Evolutionary conservation across 2,329 filamentous ascomycete genomes (phyloP).

Genomic region (Fusarium stilboides): DNA sequence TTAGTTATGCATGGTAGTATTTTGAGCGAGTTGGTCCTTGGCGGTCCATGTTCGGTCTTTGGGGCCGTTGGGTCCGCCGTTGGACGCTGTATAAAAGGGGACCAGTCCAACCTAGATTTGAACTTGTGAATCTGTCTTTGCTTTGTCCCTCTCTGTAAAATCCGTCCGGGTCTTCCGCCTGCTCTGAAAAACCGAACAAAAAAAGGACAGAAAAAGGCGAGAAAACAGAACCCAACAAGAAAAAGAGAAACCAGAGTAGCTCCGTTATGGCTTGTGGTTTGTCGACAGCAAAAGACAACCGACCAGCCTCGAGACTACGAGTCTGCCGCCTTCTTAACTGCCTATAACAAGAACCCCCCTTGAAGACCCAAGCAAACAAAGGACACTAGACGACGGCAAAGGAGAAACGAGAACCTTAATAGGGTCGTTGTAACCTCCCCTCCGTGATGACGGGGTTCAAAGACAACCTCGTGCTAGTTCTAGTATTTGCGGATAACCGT

Average conservation of each 20-base stretch:
- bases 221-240: slow-evolving; percentile 17
- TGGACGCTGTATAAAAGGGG: slow-evolving; percentile 38
- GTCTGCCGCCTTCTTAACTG: slow-evolving; percentile 50
- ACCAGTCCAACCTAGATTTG: slow-evolving; percentile 28
- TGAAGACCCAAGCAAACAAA: slow-evolving; percentile 2
- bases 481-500: slow-evolving; percentile 47
- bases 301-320: slow-evolving; percentile 47
- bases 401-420: slow-evolving; percentile 10
- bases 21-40: slow-evolving; percentile 33
- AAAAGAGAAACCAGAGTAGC: slow-evolving; percentile 27
- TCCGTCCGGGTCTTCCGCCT: slow-evolving; percentile 13
- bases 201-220: slow-evolving; percentile 22
- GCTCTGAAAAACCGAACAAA: background rate
- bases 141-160: slow-evolving; percentile 29
- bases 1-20: slow-evolving; percentile 33
- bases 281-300: slow-evolving; percentile 47
- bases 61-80: slow-evolving; percentile 18
- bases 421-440: slow-evolving; percentile 16
- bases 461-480: slow-evolving; percentile 43
- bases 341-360: slow-evolving; percentile 42
- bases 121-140: slow-evolving; percentile 20
- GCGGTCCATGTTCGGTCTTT: slow-evolving; percentile 27
- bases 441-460: slow-evolving; percentile 49
- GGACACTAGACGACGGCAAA: slow-evolving; percentile 9
- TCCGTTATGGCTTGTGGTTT: slow-evolving; percentile 50